Conservation (phyloP, 306 rosid genomes). For the Benincasa hispida region DNA sequence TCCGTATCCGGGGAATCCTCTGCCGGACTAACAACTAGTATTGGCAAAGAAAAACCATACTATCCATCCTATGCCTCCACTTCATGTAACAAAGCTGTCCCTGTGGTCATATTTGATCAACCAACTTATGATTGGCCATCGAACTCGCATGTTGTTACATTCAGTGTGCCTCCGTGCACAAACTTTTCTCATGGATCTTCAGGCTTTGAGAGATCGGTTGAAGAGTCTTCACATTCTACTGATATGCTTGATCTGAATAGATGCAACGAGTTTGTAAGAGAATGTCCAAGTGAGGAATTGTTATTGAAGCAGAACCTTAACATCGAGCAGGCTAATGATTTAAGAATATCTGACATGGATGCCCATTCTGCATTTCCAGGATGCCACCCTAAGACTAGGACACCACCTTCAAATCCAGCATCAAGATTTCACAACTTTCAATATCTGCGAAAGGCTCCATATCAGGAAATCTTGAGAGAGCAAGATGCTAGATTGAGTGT, state of each 20-base stretch:
- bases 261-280: slow-evolving; percentile 14
- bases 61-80: slow-evolving; percentile 32
- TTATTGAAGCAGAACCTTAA: slow-evolving; percentile 14
- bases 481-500: slow-evolving; percentile 16
- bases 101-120: slow-evolving; percentile 23
- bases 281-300: slow-evolving; percentile 27
- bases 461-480: slow-evolving; percentile 20
- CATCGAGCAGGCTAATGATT: slow-evolving; percentile 22
- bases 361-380: slow-evolving; percentile 21
- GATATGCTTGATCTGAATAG: slow-evolving; percentile 22
- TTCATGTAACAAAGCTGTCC: slow-evolving; percentile 15
- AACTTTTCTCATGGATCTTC: slow-evolving; percentile 20
- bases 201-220: slow-evolving; percentile 21
- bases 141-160: slow-evolving; percentile 16
- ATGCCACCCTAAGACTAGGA: slow-evolving; percentile 12
- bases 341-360: slow-evolving; percentile 23
- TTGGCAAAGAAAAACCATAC: slow-evolving; percentile 33
- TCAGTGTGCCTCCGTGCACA: slow-evolving; percentile 18
- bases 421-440: slow-evolving; percentile 18
- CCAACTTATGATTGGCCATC: slow-evolving; percentile 34
- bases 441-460: slow-evolving; percentile 15
- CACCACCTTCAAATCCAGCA: slow-evolving; percentile 18
- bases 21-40: slow-evolving; percentile 18
- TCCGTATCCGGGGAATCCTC: slow-evolving; percentile 19
- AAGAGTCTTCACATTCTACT: slow-evolving; percentile 17